phyloP scores from a whole-genome alignment of 352 stramenopile species.

The Pythium catenulatum region DNA sequence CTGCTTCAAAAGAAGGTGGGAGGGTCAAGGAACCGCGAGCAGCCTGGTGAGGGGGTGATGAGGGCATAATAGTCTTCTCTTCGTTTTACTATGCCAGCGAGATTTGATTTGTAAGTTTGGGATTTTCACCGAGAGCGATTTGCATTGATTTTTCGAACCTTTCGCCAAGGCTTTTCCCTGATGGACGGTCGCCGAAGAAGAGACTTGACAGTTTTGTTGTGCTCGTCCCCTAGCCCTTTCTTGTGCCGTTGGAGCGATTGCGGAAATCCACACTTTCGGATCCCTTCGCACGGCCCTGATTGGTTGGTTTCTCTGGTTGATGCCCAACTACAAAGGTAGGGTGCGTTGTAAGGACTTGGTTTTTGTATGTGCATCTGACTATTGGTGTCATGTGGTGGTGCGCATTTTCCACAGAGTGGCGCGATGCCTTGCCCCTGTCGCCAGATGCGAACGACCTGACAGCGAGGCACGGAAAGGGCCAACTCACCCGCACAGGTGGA shows the following conservation, averaged over 20 bases:
- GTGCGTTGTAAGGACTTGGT: not conserved
- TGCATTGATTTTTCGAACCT: not conserved
- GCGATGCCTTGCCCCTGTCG: constrained; percentile 4
- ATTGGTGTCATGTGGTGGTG: not conserved
- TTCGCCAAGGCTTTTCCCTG: not conserved
- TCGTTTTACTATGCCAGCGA: too few species aligned
- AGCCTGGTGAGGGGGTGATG: too few species aligned
- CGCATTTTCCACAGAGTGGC: constrained; percentile 21
- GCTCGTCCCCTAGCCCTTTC: not conserved
- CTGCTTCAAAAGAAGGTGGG: not conserved
- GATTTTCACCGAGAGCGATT: too few species aligned
- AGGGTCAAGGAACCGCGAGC: not conserved
- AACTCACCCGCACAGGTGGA: constrained; percentile 29
- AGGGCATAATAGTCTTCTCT: too few species aligned
- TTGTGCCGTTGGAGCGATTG: not conserved
- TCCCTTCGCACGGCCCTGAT: not conserved
- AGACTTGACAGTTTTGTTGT: not conserved
- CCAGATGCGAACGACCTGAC: constrained; percentile 32
- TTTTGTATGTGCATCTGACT: constrained; percentile 36
- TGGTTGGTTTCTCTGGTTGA: too few species aligned
- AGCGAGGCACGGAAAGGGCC: constrained; percentile 43
- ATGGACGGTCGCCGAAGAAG: not conserved
- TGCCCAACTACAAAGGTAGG: too few species aligned
- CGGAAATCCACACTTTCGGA: constrained; percentile 1
- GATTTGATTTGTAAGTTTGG: too few species aligned